These are phyloP conservation scores for Aspergillus avenaceus DNA, from an alignment of 495 filamentous ascomycete species.

Conservation along the genomic window DNA sequence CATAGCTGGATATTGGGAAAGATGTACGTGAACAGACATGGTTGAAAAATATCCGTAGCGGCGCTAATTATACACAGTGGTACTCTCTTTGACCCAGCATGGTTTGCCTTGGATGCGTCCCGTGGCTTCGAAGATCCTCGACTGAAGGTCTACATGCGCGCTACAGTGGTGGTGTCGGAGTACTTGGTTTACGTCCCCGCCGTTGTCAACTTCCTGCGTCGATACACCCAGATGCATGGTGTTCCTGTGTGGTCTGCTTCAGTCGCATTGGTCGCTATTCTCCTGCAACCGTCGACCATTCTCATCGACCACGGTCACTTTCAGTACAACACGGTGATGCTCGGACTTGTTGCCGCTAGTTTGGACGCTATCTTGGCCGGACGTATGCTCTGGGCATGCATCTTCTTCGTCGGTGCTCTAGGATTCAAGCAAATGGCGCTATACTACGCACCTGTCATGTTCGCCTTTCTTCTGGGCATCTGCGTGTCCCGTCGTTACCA, in stretches of 20 bases:
- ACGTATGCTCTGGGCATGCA: constrained; percentile 77
- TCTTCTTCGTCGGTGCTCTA: constrained; percentile 91
- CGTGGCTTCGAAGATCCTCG: constrained; percentile 72
- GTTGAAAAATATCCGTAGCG: background rate
- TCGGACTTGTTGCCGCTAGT: constrained; percentile 79
- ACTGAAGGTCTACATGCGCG: constrained; percentile 93
- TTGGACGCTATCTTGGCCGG: constrained; percentile 85
- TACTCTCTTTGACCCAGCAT: constrained; percentile 67
- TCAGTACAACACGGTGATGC: constrained; percentile 98
- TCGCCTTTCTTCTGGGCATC: constrained; percentile 83
- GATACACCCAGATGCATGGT: constrained; percentile 66
- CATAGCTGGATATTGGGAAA: constrained; percentile 92
- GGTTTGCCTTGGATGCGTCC: constrained; percentile 86
- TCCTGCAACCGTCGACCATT: constrained; percentile 89
- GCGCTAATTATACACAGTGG: constrained; percentile 48
- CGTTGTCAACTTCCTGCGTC: constrained; percentile 73
- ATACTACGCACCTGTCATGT: constrained; percentile 90
- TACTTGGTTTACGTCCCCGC: constrained; percentile 87
- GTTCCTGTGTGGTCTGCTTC: constrained; percentile 74
- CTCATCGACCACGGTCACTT: constrained; percentile 98
- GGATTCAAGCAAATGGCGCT: constrained; percentile 99
- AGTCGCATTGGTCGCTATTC: constrained; percentile 80
- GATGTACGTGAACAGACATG: constrained; percentile 49
- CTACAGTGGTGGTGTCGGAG: constrained; percentile 82
- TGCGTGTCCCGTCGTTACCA: constrained; percentile 74